Evolutionary conservation across 1,284 basidiomycete genomes (phyloP).

Genomic region (Tylopilus microsporus): DNA sequence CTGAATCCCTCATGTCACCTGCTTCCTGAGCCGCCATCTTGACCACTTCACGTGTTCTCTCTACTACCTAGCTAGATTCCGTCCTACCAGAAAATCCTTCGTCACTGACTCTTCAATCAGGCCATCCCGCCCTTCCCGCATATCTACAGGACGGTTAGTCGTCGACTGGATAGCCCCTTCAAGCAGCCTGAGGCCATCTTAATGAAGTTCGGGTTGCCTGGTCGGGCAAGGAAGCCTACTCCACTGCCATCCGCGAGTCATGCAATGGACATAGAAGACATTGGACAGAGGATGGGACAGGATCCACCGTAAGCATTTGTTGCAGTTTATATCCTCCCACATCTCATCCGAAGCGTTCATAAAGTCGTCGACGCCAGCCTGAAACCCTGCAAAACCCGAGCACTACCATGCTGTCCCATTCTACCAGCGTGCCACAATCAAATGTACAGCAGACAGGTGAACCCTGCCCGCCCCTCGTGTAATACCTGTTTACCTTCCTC

Average conservation of each 20-base stretch:
- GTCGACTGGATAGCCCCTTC: neutral
- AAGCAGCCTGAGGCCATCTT: constrained; percentile 33
- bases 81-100: too few relatives aligned
- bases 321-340: constrained; percentile 17
- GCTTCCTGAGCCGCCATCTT: too few relatives aligned
- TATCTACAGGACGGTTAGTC: too few relatives aligned
- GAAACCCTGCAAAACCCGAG: constrained; percentile 30
- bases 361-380: constrained; percentile 30
- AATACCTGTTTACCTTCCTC: constrained; percentile 35
- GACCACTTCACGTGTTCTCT: too few relatives aligned
- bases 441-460: constrained; percentile 28
- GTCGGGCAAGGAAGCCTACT: constrained; percentile 26
- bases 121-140: too few relatives aligned
- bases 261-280: constrained; percentile 27
- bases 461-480: constrained; percentile 35
- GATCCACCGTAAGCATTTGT: constrained; percentile 23
- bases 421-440: constrained; percentile 20
- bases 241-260: constrained; percentile 26
- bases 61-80: too few relatives aligned
- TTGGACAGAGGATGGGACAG: constrained; percentile 30
- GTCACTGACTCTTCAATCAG: too few relatives aligned
- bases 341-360: constrained; percentile 11
- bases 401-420: constrained; percentile 18
- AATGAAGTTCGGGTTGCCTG: constrained; percentile 12
- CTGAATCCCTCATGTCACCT: too few relatives aligned